phyloP scores from a whole-genome alignment of 106 monocot species.

The Allium cepa region DNA sequence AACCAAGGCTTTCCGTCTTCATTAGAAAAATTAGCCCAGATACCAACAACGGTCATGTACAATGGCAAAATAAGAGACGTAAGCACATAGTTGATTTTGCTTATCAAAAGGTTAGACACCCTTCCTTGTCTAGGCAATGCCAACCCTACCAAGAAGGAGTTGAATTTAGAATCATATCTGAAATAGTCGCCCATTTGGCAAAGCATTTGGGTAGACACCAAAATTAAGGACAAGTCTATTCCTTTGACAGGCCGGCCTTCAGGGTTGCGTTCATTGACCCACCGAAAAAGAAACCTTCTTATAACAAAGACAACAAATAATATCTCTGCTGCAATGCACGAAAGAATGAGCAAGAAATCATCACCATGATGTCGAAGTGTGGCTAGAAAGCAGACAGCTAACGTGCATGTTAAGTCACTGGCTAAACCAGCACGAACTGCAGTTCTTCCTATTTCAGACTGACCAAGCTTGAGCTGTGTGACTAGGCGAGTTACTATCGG shows the following conservation, averaged over 20 bases:
- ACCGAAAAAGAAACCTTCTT: slow-evolving; percentile 5
- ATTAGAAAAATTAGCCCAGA: background rate
- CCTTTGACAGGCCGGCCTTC: slow-evolving; percentile 52
- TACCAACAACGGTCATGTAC: slow-evolving; percentile 25
- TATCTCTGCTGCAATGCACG: slow-evolving; percentile 1
- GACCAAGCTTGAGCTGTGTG: slow-evolving; percentile 71
- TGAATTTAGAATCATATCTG: slow-evolving; percentile 27
- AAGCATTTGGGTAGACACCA: slow-evolving; percentile 5
- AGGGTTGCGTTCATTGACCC: slow-evolving; percentile 43
- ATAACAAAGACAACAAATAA: slow-evolving; percentile 14
- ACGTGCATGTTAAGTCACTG: slow-evolving; percentile 48
- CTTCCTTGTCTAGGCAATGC: slow-evolving; percentile 51
- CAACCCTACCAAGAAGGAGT: slow-evolving; percentile 58
- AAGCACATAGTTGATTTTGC: slow-evolving; percentile 52
- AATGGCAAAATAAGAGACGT: slow-evolving; percentile 33
- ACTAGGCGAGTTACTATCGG: slow-evolving; percentile 53
- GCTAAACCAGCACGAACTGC: slow-evolving; percentile 36
- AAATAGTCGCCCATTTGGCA: slow-evolving; percentile 3
- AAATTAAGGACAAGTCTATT: slow-evolving; percentile 21
- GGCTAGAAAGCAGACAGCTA: slow-evolving; percentile 14
- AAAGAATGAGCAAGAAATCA: background rate
- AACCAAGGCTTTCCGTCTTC: background rate
- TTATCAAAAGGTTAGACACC: slow-evolving; percentile 44
- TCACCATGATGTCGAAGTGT: background rate
- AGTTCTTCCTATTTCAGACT: slow-evolving; percentile 47